phyloP scores from a whole-genome alignment of 768 basidiomycete genomes.

The Coprinopsis marcescibilis region DNA sequence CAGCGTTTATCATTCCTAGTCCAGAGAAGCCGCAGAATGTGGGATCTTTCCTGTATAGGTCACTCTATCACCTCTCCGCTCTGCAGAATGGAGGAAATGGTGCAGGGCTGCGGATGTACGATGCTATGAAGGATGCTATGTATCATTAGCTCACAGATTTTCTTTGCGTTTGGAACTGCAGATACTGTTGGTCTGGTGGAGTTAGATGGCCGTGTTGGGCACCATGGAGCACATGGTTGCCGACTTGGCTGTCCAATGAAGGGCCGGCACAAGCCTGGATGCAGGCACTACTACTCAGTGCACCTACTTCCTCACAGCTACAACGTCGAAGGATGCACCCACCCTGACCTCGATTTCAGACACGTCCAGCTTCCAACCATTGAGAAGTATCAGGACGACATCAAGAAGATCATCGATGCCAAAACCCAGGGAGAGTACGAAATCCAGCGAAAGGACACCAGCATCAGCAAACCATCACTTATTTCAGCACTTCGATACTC shows the following conservation, averaged over 20 bases:
- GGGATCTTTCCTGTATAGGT: slow-evolving; percentile 29
- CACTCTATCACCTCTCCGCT: slow-evolving; percentile 26
- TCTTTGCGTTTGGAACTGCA: slow-evolving; percentile 22
- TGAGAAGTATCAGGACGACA: background rate
- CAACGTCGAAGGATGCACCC: slow-evolving; percentile 18
- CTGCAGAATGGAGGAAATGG: slow-evolving; percentile 19
- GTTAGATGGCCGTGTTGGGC: slow-evolving; percentile 29
- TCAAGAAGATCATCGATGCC: background rate
- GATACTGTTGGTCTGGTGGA: slow-evolving; percentile 29
- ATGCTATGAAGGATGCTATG: slow-evolving; percentile 15
- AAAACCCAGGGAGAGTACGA: slow-evolving; percentile 15
- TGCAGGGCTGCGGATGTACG: slow-evolving; percentile 24
- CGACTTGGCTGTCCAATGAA: background rate
- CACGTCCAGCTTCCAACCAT: background rate
- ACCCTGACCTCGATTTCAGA: slow-evolving; percentile 18
- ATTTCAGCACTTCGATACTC: slow-evolving; percentile 23
- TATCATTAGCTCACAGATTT: slow-evolving; percentile 16
- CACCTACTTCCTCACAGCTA: slow-evolving; percentile 20
- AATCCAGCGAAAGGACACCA: slow-evolving; percentile 23
- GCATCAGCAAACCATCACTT: slow-evolving; percentile 29
- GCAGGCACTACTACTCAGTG: slow-evolving; percentile 27
- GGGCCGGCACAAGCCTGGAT: background rate
- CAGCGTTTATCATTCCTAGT: slow-evolving; percentile 20
- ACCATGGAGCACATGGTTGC: slow-evolving; percentile 16
- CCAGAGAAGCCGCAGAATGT: slow-evolving; percentile 28